A percentile compares a stretch with the other conserved stretches of the same genome.
Conservation (phyloP, 805 yeast genomes). For the Candida maltosa region DNA sequence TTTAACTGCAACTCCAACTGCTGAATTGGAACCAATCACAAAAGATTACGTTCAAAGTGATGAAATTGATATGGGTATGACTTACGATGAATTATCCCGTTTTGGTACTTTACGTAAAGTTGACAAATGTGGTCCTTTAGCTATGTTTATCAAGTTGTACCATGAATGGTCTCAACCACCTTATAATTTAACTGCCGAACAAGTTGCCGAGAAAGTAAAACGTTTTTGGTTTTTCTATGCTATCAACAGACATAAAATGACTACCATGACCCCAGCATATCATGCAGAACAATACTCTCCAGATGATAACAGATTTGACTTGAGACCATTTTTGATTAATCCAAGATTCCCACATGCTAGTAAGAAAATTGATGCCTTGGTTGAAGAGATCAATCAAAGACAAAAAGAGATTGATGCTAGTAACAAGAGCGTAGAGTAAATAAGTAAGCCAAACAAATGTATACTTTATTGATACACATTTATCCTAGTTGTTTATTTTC, state of each 20-base stretch:
- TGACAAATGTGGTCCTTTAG: constrained; percentile 93
- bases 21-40: constrained; percentile 96
- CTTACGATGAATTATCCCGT: constrained; percentile 86
- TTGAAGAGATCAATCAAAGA: constrained; percentile 50
- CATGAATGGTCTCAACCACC: constrained; percentile 87
- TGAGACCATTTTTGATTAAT: constrained; percentile 91
- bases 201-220: constrained; percentile 90
- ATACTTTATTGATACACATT: not conserved
- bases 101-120: constrained; percentile 91
- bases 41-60: constrained; percentile 90
- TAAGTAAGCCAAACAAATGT: not conserved
- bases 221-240: constrained; percentile 91
- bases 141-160: constrained; percentile 84
- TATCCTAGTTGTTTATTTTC: constrained; percentile 18
- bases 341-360: constrained; percentile 90
- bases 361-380: constrained; percentile 79
- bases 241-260: constrained; percentile 93
- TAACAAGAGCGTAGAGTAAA: constrained; percentile 45
- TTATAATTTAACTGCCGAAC: constrained; percentile 64
- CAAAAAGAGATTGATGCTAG: constrained; percentile 21
- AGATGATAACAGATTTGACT: constrained; percentile 93
- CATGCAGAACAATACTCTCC: constrained; percentile 99
- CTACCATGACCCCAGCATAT: constrained; percentile 94
- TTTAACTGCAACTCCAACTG: constrained; percentile 92
- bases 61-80: constrained; percentile 97